Evolutionary conservation across 75 land plant genomes (phyloP).

Genomic region (Pinus taeda): DNA sequence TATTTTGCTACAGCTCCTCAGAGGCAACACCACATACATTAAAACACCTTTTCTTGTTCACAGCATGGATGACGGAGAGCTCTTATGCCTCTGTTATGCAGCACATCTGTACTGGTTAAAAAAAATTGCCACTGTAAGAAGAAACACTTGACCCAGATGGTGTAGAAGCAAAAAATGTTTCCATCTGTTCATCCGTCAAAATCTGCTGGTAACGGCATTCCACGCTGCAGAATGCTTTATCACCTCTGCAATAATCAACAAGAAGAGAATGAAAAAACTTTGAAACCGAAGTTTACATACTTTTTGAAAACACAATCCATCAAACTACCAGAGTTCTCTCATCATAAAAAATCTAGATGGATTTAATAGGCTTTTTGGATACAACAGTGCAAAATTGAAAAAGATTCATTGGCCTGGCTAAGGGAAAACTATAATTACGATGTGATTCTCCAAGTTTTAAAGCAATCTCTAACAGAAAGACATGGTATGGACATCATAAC

Average conservation of each 20-base stretch:
- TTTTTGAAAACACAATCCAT: neutral
- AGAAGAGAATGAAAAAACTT: neutral
- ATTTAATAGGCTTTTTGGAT: neutral
- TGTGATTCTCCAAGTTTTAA: neutral
- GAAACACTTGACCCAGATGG: neutral
- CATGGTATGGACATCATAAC: neutral
- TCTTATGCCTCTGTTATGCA: neutral
- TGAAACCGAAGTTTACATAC: neutral
- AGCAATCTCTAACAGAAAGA: neutral
- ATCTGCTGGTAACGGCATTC: conserved; percentile 68
- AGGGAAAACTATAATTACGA: neutral
- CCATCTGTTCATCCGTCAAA: conserved; percentile 38
- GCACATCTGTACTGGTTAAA: neutral
- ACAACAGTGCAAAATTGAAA: neutral
- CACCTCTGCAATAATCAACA: conserved; percentile 47
- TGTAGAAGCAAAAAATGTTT: conserved; percentile 13
- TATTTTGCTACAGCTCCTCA: conserved; percentile 3
- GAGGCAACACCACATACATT: neutral
- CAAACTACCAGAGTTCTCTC: neutral
- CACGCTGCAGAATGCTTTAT: conserved; percentile 65
- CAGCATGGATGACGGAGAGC: neutral
- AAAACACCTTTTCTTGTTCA: neutral
- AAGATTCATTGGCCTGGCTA: too few relatives aligned
- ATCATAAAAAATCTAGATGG: neutral
- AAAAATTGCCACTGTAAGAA: neutral